Conservation (phyloP, 2,329 filamentous ascomycete species). For the Hypoxylon sp. region DNA sequence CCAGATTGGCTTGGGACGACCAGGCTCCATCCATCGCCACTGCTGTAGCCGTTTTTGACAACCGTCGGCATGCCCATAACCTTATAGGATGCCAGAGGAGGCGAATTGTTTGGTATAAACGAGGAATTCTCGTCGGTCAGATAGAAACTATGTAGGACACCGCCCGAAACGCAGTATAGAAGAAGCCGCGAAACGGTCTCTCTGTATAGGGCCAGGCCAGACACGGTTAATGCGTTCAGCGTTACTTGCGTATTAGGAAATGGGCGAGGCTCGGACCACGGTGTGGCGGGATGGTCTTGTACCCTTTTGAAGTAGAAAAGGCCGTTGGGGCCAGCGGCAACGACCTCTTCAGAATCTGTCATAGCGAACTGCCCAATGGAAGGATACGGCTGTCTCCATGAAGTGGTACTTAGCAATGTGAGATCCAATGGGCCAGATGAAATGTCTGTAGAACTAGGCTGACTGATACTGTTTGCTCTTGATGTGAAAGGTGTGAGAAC, state of each 20-base stretch:
- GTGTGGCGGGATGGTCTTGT: slow-evolving; percentile 30
- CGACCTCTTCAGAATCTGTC: slow-evolving; percentile 31
- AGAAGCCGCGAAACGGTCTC: slow-evolving; percentile 26
- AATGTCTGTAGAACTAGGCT: slow-evolving; percentile 19
- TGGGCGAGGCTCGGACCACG: slow-evolving; percentile 36
- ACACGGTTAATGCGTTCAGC: slow-evolving; percentile 36
- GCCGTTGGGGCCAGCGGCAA: slow-evolving; percentile 36
- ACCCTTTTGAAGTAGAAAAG: slow-evolving; percentile 38
- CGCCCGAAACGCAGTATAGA: slow-evolving; percentile 38
- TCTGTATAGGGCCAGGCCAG: slow-evolving; percentile 30
- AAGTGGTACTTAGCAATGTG: slow-evolving; percentile 29
- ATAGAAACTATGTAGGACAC: slow-evolving; percentile 33
- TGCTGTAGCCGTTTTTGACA: background rate
- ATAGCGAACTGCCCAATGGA: slow-evolving; percentile 38
- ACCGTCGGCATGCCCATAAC: slow-evolving; percentile 36
- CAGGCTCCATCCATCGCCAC: slow-evolving; percentile 21
- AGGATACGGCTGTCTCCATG: slow-evolving; percentile 37
- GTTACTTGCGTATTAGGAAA: slow-evolving; percentile 18
- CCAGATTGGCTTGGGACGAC: slow-evolving; percentile 39
- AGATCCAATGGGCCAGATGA: slow-evolving; percentile 27
- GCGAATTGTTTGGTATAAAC: slow-evolving; percentile 17
- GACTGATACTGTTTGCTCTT: slow-evolving; percentile 24
- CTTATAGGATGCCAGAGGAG: slow-evolving; percentile 19
- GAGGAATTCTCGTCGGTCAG: slow-evolving; percentile 19
- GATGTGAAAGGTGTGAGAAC: slow-evolving; percentile 34